Evolutionary conservation across 441 rosid genomes (phyloP).

Genomic region (Hura crepitans): DNA sequence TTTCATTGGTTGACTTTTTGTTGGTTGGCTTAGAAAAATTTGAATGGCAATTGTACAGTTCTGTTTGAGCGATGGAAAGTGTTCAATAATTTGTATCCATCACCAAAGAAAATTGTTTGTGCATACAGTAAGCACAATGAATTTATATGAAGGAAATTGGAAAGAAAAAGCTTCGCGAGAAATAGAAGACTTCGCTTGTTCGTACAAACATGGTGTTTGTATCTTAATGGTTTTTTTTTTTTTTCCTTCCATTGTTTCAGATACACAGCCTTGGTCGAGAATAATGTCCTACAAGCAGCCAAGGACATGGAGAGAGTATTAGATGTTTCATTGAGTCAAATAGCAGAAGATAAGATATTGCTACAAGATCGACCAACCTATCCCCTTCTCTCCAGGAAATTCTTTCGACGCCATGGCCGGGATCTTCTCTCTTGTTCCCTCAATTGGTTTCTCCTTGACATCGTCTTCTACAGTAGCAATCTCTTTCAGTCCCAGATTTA

Average conservation of each 20-base stretch:
- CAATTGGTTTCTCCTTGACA: conserved; percentile 59
- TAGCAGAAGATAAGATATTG: conserved; percentile 33
- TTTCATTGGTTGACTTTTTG: too few relatives aligned
- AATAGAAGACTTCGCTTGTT: too few relatives aligned
- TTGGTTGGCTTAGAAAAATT: not conserved
- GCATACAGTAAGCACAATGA: too few relatives aligned
- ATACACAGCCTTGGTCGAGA: conserved; percentile 67
- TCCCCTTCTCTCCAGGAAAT: conserved; percentile 46
- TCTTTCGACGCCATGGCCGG: conserved; percentile 55
- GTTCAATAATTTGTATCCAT: too few relatives aligned
- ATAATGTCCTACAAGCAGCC: conserved; percentile 55
- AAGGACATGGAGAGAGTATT: conserved; percentile 58
- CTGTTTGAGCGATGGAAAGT: not conserved
- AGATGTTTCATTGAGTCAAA: conserved; percentile 37
- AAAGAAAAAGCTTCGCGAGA: not conserved
- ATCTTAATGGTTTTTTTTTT: too few relatives aligned
- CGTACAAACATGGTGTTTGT: too few relatives aligned
- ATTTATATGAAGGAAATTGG: too few relatives aligned
- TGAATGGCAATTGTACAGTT: too few relatives aligned
- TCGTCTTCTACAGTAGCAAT: conserved; percentile 54
- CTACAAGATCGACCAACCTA: conserved; percentile 29
- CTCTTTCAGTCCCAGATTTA: conserved; percentile 55
- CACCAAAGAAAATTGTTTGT: too few relatives aligned
- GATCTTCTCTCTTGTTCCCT: conserved; percentile 55
- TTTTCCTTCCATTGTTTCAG: conserved; percentile 20